These are phyloP conservation scores for Ormosia semicastrata DNA, from an alignment of 306 rosid species.

Conservation along the genomic window DNA sequence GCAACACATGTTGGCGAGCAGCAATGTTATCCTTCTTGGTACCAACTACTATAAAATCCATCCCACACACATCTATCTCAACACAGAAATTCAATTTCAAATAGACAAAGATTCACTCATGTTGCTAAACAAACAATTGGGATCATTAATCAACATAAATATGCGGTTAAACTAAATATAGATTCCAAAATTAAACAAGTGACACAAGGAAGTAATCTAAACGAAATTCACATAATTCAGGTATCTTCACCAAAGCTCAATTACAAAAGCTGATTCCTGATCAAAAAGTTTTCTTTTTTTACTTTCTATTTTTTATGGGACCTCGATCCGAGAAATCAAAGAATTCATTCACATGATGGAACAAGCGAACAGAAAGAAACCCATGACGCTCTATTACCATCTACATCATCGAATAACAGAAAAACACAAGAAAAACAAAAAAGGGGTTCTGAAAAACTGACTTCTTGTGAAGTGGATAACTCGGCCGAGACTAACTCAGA, in stretches of 20 bases:
- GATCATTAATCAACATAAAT: neutral
- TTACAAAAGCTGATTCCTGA: neutral
- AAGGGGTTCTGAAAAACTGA: conserved; percentile 36
- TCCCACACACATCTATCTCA: neutral
- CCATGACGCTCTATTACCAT: neutral
- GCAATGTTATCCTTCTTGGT: neutral
- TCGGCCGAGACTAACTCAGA: conserved; percentile 59
- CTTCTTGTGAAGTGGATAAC: conserved; percentile 54
- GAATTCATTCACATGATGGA: neutral
- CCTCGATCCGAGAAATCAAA: conserved; percentile 23
- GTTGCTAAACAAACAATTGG: neutral
- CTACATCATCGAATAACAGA: neutral
- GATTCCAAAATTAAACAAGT: neutral
- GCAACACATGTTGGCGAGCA: neutral
- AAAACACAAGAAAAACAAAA: neutral
- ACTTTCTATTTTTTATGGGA: neutral
- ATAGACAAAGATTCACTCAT: neutral
- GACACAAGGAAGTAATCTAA: conserved; percentile 21
- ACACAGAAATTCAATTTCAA: conserved; percentile 22
- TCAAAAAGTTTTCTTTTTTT: neutral
- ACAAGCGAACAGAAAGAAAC: neutral
- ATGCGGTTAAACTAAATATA: neutral
- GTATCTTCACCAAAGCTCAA: conserved; percentile 25
- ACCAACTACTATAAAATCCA: conserved; percentile 16
- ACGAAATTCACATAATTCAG: neutral